A percentile compares a stretch with the other conserved stretches of the same genome.
These are phyloP conservation scores for Panicum miliaceum DNA, from an alignment of 176 grass and related monocot species.

Conservation along the genomic window DNA sequence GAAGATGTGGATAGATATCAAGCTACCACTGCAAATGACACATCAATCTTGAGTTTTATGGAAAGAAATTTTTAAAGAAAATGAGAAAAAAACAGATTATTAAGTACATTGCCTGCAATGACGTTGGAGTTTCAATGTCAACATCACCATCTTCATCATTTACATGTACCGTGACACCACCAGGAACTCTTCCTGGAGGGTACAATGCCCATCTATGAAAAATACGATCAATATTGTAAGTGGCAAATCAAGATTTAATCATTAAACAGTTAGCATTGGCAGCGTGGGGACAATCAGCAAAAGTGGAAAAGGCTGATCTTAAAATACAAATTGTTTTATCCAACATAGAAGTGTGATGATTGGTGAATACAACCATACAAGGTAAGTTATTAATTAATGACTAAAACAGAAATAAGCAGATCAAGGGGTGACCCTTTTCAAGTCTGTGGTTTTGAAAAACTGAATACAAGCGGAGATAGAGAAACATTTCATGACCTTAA, in stretches of 20 bases:
- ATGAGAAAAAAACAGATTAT: slow-evolving; percentile 8
- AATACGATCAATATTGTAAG: slow-evolving; percentile 43
- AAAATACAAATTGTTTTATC: slow-evolving; percentile 30
- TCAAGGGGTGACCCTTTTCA: neutral
- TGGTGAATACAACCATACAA: neutral
- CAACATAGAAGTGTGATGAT: neutral
- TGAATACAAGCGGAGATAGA: neutral
- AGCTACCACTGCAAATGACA: slow-evolving; percentile 72
- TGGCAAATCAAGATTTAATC: neutral
- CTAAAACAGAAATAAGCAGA: neutral
- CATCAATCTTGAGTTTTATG: slow-evolving; percentile 14
- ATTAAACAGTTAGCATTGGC: neutral
- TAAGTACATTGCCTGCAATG: slow-evolving; percentile 71
- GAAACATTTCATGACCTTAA: slow-evolving; percentile 28
- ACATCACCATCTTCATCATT: slow-evolving; percentile 96
- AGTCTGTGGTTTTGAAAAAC: neutral
- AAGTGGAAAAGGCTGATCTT: neutral
- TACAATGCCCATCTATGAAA: slow-evolving; percentile 93
- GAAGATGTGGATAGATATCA: slow-evolving; percentile 83
- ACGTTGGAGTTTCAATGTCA: slow-evolving; percentile 87
- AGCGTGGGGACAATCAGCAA: neutral
- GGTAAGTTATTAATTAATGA: neutral
- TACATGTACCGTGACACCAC: slow-evolving; percentile 93
- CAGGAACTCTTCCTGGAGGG: slow-evolving; percentile 92
- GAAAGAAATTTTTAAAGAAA: neutral